Conservation (phyloP, 176 grass and related monocot genomes). For the Triticum aestivum region IWGSC_CS_RefSeq_v2.1 NC_057803.1:4450670-4451169, state of each 20-base stretch:
- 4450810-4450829: not conserved
- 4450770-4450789: not conserved
- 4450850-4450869: not conserved
- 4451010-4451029: no score
- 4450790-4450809: not conserved
- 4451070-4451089: no score
- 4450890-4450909: not conserved
- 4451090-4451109: no score
- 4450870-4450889: not conserved
- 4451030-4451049: no score
- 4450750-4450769: not conserved
- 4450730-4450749: not conserved
- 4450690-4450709: no score
- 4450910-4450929: no score
- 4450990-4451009: no score
- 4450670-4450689: no score
- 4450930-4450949: no score
- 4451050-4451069: no score
- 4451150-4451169: not conserved
- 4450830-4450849: not conserved
- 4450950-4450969: no score
- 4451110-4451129: constrained; percentile 14
- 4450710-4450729: not conserved
- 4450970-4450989: no score
- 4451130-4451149: not conserved